Base-by-base conservation (phyloP, 208 protist species). In the Herpetomonas tarakana region DNA sequence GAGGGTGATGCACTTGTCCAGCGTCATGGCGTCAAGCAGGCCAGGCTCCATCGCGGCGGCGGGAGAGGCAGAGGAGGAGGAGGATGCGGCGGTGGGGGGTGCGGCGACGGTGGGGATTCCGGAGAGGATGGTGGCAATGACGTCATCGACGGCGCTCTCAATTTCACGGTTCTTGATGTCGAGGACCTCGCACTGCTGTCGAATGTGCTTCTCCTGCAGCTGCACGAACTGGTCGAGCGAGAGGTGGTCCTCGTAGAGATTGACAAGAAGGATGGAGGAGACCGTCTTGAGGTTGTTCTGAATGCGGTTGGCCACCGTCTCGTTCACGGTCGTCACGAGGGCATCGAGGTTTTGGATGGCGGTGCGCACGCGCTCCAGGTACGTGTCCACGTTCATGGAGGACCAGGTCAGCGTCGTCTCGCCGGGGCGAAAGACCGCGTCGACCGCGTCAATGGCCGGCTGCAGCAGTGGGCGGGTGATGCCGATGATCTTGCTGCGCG, bases 151-250 rank as follows among this genome's bases (percentile, higher is more conserved):
- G 38, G 92, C 95, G 41, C 72, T 86, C 73, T 97, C 88, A 27
- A 98, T 82, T 68, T 98, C 95, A 24, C 84, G 71, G 80, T 96
- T 98, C 78, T 97, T 98, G 65, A 97, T 79, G 65, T 96, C 80
- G 66, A 98, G 93, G 21, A 93, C 68, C 58, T 91, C 81, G 52
- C 91, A 96, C 68, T 96, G 88, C 76, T 94, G 79, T n/a, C 74
- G 77, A 58, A 97, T 93, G 72, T 91, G 79, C 47, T 76, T 75
- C 71, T 96, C 81, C 58, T 93, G 83, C 38, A 74, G 44, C 30
- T 71, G 69, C 18, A 96, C 87, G 58, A 97, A 96, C 62, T 94
- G 76, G 54, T 85, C 81, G 19, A 91, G 61, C 2, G 69, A 64
- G 52, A 84, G 77, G 30, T 67, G 54, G 12, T 62, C 47, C 54